These are phyloP conservation scores for Trichoderma sp. DNA, from an alignment of 2,329 filamentous ascomycete genomes.

Conservation along the genomic window DNA sequence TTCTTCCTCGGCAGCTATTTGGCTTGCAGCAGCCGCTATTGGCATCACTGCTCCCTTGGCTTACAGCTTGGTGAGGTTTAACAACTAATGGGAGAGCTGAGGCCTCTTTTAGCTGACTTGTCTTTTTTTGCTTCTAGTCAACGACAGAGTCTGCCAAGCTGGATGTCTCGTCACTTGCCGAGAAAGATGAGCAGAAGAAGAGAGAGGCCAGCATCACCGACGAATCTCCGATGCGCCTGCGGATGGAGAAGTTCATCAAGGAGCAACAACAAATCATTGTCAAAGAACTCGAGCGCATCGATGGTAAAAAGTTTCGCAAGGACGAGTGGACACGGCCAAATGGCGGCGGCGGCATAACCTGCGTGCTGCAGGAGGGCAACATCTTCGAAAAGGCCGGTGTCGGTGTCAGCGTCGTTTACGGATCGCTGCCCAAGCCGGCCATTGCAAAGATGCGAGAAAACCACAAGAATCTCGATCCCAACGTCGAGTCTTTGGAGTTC, in stretches of 20 bases:
- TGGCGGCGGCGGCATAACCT: constrained; percentile 91
- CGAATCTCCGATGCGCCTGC: constrained; percentile 90
- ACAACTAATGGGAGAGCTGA: not conserved
- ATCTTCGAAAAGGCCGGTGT: constrained; percentile 98
- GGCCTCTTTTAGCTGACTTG: not conserved
- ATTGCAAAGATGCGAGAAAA: constrained; percentile 93
- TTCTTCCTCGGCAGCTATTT: constrained; percentile 34
- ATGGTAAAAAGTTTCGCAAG: constrained; percentile 77
- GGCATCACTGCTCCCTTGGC: constrained; percentile 57
- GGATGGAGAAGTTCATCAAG: constrained; percentile 97
- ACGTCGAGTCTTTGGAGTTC: constrained; percentile 85
- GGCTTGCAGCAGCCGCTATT: constrained; percentile 49
- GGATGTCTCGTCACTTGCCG: constrained; percentile 75
- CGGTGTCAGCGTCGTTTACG: constrained; percentile 94
- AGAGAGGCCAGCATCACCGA: constrained; percentile 69
- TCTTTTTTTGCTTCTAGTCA: constrained; percentile 41
- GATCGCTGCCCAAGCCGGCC: constrained; percentile 80
- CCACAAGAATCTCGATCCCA: constrained; percentile 83
- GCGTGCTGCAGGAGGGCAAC: constrained; percentile 92
- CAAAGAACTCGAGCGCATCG: constrained; percentile 77
- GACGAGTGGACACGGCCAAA: constrained; percentile 88
- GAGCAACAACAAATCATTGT: constrained; percentile 90
- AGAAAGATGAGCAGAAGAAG: constrained; percentile 81
- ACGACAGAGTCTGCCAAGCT: constrained; percentile 50
- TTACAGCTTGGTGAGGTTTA: constrained; percentile 60